Base-by-base conservation (phyloP, 257 asterid genomes). In the Rhazya stricta region DNA sequence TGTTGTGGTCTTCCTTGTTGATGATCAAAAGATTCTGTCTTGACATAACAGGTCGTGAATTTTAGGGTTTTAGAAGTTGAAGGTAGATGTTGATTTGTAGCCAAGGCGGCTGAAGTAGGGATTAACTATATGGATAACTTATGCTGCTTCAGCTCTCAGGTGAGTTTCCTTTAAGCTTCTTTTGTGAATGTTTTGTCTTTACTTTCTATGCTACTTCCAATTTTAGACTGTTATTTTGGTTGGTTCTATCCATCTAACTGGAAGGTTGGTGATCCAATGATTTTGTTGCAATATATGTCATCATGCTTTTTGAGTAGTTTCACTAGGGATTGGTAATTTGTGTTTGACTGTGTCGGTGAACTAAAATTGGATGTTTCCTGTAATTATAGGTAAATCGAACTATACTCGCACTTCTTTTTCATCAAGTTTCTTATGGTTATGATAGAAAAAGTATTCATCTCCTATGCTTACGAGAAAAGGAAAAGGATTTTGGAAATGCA, bases 101-200 rank as follows among this genome's bases (percentile, higher is more conserved):
- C 58, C 83, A 83, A 75, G 80, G 73, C 70, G 74, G 67, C 67
- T 85, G 85, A 82, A 80, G 75, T 69, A 77, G 75, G 72, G 76
- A 46, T 82, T 78, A 76, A 76, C 80, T 72, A 81, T 32, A 90
- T 92, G 97, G 92, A 83, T 82, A 85, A 71, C 77, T 77, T 89
- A 10, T 89, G 96, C 89, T 92, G 96, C 85, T 92, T 86, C 90
- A 86, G 67, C 78, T 85, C 92, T n/a, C 85, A 81, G 91, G 97
- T 90, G 82, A 79, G 77, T 72, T 81, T 82, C 79, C 39, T n/a
- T 41, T 46, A 41, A 36, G 65, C 65, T 25, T 46, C 65, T 65
- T 29, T 41, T 71, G 23, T 46, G 71, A 45, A 53, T 67, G 32
- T 63, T 77, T 23, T 41, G 36, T 63, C 69, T 71, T 73, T 73